Percentiles rank a stretch among this genome's conserved stretches.
These are phyloP conservation scores for Nakaseomyces kungkrabaensis DNA, from an alignment of 1,139 yeast species.

Conservation along the genomic window DNA sequence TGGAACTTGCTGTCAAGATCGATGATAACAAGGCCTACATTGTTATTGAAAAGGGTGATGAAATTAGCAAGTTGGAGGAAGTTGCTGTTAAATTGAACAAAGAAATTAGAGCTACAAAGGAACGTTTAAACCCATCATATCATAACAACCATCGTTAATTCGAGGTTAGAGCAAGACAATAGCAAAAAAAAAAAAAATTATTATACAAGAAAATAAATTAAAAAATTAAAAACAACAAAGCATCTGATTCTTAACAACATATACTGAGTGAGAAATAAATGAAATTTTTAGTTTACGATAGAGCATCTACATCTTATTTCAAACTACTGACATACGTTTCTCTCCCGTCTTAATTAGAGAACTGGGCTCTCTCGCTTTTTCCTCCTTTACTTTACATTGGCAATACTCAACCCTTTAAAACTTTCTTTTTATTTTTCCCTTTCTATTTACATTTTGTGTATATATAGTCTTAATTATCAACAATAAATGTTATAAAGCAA, in stretches of 20 bases:
- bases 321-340: background rate
- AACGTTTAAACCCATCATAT: conserved; percentile 23
- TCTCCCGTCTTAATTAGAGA: conserved; percentile 1
- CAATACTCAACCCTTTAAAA: too few species aligned
- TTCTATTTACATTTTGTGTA: conserved; percentile 1
- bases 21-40: conserved; percentile 49
- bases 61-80: conserved; percentile 77
- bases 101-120: conserved; percentile 39
- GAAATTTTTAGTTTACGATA: conserved; percentile 1
- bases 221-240: conserved; percentile 1
- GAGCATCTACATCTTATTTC: background rate
- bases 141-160: conserved; percentile 13
- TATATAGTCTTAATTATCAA: conserved; percentile 1
- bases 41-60: conserved; percentile 63
- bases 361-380: background rate
- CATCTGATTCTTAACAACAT: background rate
- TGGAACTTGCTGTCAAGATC: conserved; percentile 63
- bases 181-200: background rate
- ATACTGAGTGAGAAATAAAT: background rate
- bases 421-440: background rate
- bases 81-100: conserved; percentile 83
- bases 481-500: background rate
- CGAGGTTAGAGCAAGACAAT: background rate
- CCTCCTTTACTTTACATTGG: too few species aligned
- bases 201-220: background rate